Base-by-base conservation (phyloP, 768 basidiomycete genomes). In the Naematelia encephala region DNA sequence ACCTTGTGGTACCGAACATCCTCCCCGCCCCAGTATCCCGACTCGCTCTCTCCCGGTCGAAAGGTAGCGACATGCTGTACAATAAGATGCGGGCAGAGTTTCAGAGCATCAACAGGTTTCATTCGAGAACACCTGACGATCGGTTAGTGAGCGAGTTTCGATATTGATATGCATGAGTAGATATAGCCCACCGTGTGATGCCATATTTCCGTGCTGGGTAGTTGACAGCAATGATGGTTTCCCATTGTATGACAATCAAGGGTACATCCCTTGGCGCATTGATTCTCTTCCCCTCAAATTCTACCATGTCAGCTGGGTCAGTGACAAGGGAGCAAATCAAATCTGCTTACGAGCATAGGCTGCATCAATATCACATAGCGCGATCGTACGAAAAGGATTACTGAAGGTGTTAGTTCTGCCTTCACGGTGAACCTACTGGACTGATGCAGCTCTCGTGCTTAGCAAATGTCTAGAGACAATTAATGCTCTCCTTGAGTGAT, bases 51-150 rank as follows among this genome's bases (percentile, higher is more conserved):
- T 12, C 77, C 77, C 30, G 74, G 68, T 69, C 78, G 88, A 78
- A 90, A 98, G 10, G 96, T 97, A 14, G 93, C 91, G 16, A 94
- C 91, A 79, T 99, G 94, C 5, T 96, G 87, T 2, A 90, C 84
- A 29, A 84, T 80, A 5, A 98, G 79, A 51, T 90, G 79, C 0
- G 94, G 93, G 74, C 93, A 98, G 63, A 85, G 84, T 76, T 88
- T 86, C 78, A n/a, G n/a, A n/a, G n/a, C n/a, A n/a, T n/a, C n/a
- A n/a, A n/a, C n/a, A n/a, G n/a, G n/a, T n/a, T n/a, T n/a, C n/a
- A n/a, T n/a, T n/a, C n/a, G n/a, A n/a, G n/a, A n/a, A n/a, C n/a
- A n/a, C n/a, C n/a, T n/a, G n/a, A n/a, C n/a, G n/a, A n/a, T n/a
- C n/a, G n/a, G n/a, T n/a, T n/a, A n/a, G n/a, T n/a, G n/a, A n/a